Base-by-base conservation (phyloP, 208 protist genomes). In the Leishmania mexicana region DNA sequence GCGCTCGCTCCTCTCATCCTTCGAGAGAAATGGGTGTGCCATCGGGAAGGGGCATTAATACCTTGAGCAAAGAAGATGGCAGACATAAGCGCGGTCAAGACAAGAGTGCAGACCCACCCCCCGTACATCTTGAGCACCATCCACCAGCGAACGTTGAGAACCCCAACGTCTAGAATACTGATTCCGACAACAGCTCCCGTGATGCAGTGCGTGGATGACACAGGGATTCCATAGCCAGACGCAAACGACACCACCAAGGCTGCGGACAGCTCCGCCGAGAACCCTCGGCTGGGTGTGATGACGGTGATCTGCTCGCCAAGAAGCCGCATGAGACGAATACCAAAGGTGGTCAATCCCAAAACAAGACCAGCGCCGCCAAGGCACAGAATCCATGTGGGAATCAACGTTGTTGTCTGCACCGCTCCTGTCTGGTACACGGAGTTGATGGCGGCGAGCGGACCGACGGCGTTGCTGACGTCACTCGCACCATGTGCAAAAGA, bases 131-230 rank as follows among this genome's bases (percentile, higher is more conserved):
- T 93, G 64, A 89, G 85, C 51, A 95, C 87, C 85, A 96, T 93
- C 62, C 89, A 49, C 91, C 93, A 96, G 38, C 88, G 85, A 40
- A 96, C 88, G 31, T 89, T 87, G 31, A 49, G 54, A 68, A 92
- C 81, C 47, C 91, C 93, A 42, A 94, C 88, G 60, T 96, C 93
- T 40, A 96, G 80, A 71, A 98, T 90, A 51, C 91, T 92, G 70
- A 95, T 91, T 21, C 92, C 94, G 15, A 97, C 83, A 42, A 98
- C 88, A n/a, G 93, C 92, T 31, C 96, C 96, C 19, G 95, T 94
- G 75, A 96, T 97, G 81, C 92, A 95, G 86, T 98, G 95, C 15
- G 97, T 99, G 24, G 95, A 97, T 3, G 90, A 96, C 49, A 99
- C 91, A 53, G 95, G 95, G 65, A 97, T 88, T 67, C 90, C 91